Base-by-base conservation (phyloP, 495 filamentous ascomycete species). In the Aspergillus sclerotiicarbonarius region DNA sequence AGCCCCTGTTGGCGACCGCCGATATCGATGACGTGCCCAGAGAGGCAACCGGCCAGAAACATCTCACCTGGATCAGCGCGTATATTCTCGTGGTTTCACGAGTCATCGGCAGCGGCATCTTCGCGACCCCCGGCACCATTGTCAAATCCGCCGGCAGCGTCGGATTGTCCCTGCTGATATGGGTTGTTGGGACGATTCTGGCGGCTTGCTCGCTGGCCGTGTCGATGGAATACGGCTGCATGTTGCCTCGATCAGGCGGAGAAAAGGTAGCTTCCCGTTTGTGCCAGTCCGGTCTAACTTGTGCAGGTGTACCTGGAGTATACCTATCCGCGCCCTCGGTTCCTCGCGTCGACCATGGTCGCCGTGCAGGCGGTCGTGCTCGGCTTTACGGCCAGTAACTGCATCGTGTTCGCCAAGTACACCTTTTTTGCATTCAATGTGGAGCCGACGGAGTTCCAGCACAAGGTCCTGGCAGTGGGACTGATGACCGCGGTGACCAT, bases 41-140 rank as follows among this genome's bases (percentile, higher is more conserved):
- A 25, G 25, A 25, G n/a, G n/a, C n/a, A n/a, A n/a, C n/a, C n/a
- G n/a, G n/a, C n/a, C n/a, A n/a, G n/a, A 25, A 25, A 25, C 25
- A 25, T 25, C 73, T 90, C 44, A 79, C 74, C 60, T 89, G 87
- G 87, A 75, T 75, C 48, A 86, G 82, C 61, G 85, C 87, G 0
- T 90, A 88, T 67, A 87, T 92, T 44, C 73, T 90, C n/a, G 84
- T 88, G 45, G 84, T 91, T 43, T 90, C 87, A 0, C 83, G 87
- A 0, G 86, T 92, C 1, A 86, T 92, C 53, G 89, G 89, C 0
- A 84, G 80, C 62, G 88, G 88, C 31, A 88, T 92, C 58, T 92
- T 91, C 65, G 86, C 87, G 3, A 89, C 86, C 0, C 88, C 87
- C 0, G 87, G 87, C 10, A 76, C 81, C 10, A 88, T 92, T 54